phyloP scores from a whole-genome alignment of 106 monocot species.

The Platanthera zijinensis region DNA sequence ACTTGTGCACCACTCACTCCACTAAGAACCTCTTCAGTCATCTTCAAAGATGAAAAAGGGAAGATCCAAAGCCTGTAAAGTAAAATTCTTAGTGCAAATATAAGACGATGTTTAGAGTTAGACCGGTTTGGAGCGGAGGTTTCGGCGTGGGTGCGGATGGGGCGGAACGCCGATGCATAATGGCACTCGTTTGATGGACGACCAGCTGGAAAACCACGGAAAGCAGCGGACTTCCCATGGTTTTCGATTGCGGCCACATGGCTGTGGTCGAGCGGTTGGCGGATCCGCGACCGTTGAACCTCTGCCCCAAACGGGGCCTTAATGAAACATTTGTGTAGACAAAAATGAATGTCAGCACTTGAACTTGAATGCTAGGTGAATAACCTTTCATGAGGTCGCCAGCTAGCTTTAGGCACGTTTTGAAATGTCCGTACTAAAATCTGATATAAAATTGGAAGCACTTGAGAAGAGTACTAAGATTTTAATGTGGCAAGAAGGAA shows the following conservation, averaged over 20 bases:
- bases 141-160: too few species aligned
- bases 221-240: too few species aligned
- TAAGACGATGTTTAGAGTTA: background rate
- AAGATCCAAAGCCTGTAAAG: conserved; percentile 77
- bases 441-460: conserved; percentile 24
- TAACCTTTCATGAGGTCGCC: conserved; percentile 83
- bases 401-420: conserved; percentile 73
- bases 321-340: background rate
- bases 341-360: background rate
- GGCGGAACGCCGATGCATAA: too few species aligned
- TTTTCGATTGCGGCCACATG: too few species aligned
- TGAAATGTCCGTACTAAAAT: conserved; percentile 62
- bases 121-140: too few species aligned
- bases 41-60: conserved; percentile 57
- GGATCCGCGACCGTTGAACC: too few species aligned
- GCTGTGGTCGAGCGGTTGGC: too few species aligned
- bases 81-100: background rate
- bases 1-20: conserved; percentile 37
- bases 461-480: background rate
- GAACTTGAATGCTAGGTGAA: background rate
- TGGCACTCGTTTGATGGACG: too few species aligned
- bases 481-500: background rate
- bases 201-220: too few species aligned
- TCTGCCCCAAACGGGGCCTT: too few species aligned
- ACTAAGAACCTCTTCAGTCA: conserved; percentile 58